Base-by-base conservation (phyloP, 2,329 filamentous ascomycete species). In the Ploettnerulaceae sp. region DNA sequence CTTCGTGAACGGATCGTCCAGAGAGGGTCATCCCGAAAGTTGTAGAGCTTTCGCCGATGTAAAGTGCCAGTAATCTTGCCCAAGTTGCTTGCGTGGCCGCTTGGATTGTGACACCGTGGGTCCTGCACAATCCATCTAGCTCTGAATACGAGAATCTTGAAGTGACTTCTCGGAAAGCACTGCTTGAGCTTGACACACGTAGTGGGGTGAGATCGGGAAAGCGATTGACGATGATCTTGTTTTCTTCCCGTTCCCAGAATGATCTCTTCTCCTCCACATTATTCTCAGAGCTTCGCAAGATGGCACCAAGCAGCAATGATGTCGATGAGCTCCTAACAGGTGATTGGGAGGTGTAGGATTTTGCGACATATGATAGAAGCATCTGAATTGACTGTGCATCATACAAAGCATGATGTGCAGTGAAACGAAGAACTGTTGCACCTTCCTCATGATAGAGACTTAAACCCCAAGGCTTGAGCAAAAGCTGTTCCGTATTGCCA, bases 11-110 rank as follows among this genome's bases (percentile, higher is more conserved):
- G 22, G 70, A 80, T 25, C 89, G 74, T 1, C 89, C 89, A 7
- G 90, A 90, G 6, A 95, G 71, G 0, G 90, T 86, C 11, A 86
- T 73, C 0, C 90, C 91, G 62, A 93, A 95, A 0, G 83, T 82
- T 0, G 93, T 81, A 5, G 74, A 74, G 2, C 69, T 60, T 60
- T 95, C 89, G 1, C 89, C 89, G 11, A 82, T 74, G 58, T 95
- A 95, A 0, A 82, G 77, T 0, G 85, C 74, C 0, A 96, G 71
- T 0, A 96, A 60, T 6, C 81, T 74, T 2, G 84, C 75, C 90
- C 90, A 96, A 2, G 86, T 78, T 3, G 82, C 83, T 63, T 95
- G 85, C 0, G 87, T 76, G 1, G 80, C 75, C 3, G 84, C 82
- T 64, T 94, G 89, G 9, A 94, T 64, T 0, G 87, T 87, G n/a